Conservation (phyloP, 495 filamentous ascomycete genomes). For the Podospora didyma region DNA sequence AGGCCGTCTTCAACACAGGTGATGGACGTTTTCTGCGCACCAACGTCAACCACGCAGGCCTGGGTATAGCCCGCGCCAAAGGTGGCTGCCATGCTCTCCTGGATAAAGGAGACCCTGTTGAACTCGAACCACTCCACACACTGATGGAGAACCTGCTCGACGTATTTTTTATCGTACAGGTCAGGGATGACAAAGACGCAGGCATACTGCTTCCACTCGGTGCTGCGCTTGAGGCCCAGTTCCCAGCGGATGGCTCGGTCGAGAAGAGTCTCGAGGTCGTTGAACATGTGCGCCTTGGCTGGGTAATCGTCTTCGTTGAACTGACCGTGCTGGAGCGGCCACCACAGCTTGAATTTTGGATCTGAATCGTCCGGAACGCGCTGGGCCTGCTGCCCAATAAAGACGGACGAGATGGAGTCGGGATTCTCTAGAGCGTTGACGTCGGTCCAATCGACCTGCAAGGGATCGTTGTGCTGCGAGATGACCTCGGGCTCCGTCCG, state of each 20-base stretch:
- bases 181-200: slow-evolving; percentile 95
- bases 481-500: slow-evolving; percentile 77
- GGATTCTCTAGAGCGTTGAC: slow-evolving; percentile 53
- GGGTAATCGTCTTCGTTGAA: slow-evolving; percentile 87
- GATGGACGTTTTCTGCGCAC: slow-evolving; percentile 96
- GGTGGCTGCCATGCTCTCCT: slow-evolving; percentile 89
- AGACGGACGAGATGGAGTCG: slow-evolving; percentile 57
- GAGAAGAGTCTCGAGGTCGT: slow-evolving; percentile 81
- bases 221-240: slow-evolving; percentile 69
- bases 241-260: slow-evolving; percentile 82
- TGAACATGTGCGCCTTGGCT: slow-evolving; percentile 67
- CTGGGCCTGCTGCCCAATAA: slow-evolving; percentile 76
- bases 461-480: slow-evolving; percentile 86
- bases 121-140: slow-evolving; percentile 86
- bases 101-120: slow-evolving; percentile 82
- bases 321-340: slow-evolving; percentile 83
- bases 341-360: slow-evolving; percentile 84
- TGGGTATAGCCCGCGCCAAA: slow-evolving; percentile 94
- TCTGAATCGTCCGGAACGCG: slow-evolving; percentile 86
- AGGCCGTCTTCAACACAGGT: slow-evolving; percentile 97
- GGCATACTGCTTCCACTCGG: slow-evolving; percentile 83
- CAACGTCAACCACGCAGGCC: slow-evolving; percentile 92
- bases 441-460: slow-evolving; percentile 94
- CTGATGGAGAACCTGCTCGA: slow-evolving; percentile 76
- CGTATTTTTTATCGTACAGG: slow-evolving; percentile 89